Conservation (phyloP, 1,284 basidiomycete genomes). For the Bjerkandera adusta region DNA sequence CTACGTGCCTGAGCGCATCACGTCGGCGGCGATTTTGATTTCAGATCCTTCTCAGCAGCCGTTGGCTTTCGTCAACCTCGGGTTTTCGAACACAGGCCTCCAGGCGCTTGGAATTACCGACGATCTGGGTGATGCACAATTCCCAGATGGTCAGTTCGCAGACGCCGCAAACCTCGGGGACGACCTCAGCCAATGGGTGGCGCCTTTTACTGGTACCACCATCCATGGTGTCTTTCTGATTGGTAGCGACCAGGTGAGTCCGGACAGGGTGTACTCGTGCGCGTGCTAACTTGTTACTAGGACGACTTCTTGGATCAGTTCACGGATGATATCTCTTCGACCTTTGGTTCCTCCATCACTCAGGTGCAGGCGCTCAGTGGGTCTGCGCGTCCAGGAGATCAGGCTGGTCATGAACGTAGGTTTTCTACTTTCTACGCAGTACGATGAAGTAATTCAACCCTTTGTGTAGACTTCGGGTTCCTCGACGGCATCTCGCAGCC, state of each 20-base stretch:
- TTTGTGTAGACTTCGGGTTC: constrained; percentile 37
- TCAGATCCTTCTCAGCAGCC: constrained; percentile 9
- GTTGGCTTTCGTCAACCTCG: constrained; percentile 13
- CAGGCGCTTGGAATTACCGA: constrained; percentile 10
- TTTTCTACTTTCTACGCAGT: too few species aligned
- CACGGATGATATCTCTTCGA: constrained; percentile 1
- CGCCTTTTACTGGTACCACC: constrained; percentile 10
- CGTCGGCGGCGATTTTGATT: constrained; percentile 10
- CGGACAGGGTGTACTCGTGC: not conserved
- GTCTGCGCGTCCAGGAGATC: constrained; percentile 10
- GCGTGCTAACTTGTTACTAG: not conserved
- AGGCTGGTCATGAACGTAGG: constrained; percentile 16
- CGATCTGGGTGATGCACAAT: constrained; percentile 9
- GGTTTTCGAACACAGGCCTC: constrained; percentile 12
- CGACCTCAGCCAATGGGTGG: constrained; percentile 6
- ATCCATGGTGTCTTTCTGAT: constrained; percentile 16
- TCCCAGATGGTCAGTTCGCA: constrained; percentile 8
- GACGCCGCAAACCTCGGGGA: constrained; percentile 13
- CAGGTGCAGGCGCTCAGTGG: not conserved
- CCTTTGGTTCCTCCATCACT: constrained; percentile 10
- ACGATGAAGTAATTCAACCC: too few species aligned
- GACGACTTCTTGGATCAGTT: constrained; percentile 3
- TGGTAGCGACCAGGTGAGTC: constrained; percentile 11
- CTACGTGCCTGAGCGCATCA: constrained; percentile 9
- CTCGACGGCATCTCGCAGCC: constrained; percentile 42